These are phyloP conservation scores for Tylopilus intermedius DNA, from an alignment of 768 basidiomycete genomes.

Conservation along the genomic window DNA sequence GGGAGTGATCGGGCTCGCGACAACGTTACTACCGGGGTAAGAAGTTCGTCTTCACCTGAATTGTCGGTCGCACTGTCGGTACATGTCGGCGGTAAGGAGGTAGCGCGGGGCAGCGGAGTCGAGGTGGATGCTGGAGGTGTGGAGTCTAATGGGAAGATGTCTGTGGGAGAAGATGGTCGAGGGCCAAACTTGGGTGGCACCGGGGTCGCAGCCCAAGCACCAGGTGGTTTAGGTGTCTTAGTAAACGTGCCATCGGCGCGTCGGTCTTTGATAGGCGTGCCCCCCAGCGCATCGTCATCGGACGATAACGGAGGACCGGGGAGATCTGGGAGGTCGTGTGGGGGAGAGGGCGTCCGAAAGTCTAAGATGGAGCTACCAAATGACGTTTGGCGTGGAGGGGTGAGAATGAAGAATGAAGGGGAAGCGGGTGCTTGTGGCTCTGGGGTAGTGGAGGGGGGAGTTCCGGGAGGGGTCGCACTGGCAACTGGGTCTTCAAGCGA, in stretches of 20 bases:
- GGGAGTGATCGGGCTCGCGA: slow-evolving; percentile 46
- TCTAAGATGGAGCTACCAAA: slow-evolving; percentile 41
- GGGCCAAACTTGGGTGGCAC: slow-evolving; percentile 19
- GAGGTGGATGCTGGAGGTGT: slow-evolving; percentile 26
- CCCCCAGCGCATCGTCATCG: slow-evolving; percentile 41
- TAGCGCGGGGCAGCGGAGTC: slow-evolving; percentile 20
- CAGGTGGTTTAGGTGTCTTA: slow-evolving; percentile 45
- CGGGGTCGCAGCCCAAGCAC: slow-evolving; percentile 43
- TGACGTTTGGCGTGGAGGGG: slow-evolving; percentile 45
- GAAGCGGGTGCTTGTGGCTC: background rate
- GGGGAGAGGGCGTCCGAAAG: slow-evolving; percentile 62
- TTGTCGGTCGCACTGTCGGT: slow-evolving; percentile 17
- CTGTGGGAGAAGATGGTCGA: slow-evolving; percentile 15
- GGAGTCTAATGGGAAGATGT: slow-evolving; percentile 20
- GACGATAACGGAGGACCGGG: slow-evolving; percentile 59
- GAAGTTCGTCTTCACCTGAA: slow-evolving; percentile 21
- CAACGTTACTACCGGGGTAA: slow-evolving; percentile 47
- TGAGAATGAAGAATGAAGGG: slow-evolving; percentile 31
- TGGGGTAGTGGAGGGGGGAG: slow-evolving; percentile 16
- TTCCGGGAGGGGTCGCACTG: slow-evolving; percentile 24
- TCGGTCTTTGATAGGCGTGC: slow-evolving; percentile 20
- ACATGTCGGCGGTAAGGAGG: slow-evolving; percentile 9
- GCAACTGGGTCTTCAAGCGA: slow-evolving; percentile 4
- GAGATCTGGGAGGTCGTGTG: slow-evolving; percentile 57
- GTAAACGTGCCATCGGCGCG: slow-evolving; percentile 23